Base-by-base conservation (phyloP, 2,329 filamentous ascomycete species). In the Alternaria solani region DNA sequence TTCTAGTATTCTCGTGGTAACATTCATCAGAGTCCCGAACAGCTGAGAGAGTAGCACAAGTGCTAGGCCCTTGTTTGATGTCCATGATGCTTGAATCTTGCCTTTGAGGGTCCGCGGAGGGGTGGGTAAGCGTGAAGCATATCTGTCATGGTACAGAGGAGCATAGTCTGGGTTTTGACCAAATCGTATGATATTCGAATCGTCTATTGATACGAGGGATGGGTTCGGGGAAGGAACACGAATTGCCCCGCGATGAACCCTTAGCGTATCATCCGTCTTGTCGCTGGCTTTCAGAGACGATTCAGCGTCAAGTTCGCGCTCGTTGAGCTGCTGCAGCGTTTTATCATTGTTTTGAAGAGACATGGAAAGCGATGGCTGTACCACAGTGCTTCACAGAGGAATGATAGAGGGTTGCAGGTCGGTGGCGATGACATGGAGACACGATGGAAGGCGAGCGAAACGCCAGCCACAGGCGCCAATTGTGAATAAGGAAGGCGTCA, bases 1-100 rank as follows among this genome's bases (percentile, higher is more conserved):
- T 75, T 96, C 92, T 39, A 97, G 81, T 11, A 94, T 77, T 20
- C 93, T 85, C 0, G 92, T 91, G 41, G 88, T 88, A 9, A 96
- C 87, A 75, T 95, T 96, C 94, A 97, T 97, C 53, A 91, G 79
- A 0, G 90, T 89, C 2, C 90, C 92, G 69, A 97, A 97, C 36
- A 95, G 81, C 77, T 96, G 93, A 0, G 92, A 86, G 2, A 89
- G 62, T 18, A 93, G 82, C 43, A 97, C 91, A 44, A 93, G 82
- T 23, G 90, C 81, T 20, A 94, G 85, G 2, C 91, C 91, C 66
- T 90, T 89, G 71, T 95, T 93, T 55, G 82, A 80, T 5, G 78
- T 64, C 89, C 90, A 93, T 64, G 87, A 82, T 7, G 49, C 34
- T 51, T 62, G 60, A 7, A 73, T 7, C 32, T 54, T 73, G 26